These are phyloP conservation scores for Fusarium keratoplasticum DNA, from an alignment of 2,329 filamentous ascomycete species.

Conservation along the genomic window DNA sequence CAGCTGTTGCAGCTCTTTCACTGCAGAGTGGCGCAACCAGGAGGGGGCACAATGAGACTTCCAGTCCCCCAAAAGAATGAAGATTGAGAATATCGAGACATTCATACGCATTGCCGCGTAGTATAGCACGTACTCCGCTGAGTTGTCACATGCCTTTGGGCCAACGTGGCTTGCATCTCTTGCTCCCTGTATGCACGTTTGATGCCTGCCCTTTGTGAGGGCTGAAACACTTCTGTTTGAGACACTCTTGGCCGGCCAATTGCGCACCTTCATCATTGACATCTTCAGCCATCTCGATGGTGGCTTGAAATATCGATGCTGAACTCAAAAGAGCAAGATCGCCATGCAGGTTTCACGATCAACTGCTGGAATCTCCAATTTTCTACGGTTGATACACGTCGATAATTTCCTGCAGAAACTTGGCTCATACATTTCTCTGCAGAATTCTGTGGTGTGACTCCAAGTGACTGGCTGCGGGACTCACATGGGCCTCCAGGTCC, in stretches of 20 bases:
- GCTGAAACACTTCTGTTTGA: background rate
- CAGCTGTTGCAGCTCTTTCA: background rate
- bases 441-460: background rate
- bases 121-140: background rate
- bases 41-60: background rate
- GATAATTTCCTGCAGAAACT: background rate
- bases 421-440: background rate
- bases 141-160: background rate
- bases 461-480: background rate
- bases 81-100: no score
- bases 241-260: background rate
- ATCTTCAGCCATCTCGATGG: background rate
- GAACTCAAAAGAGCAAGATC: background rate
- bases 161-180: background rate
- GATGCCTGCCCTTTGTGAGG: background rate
- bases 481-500: no score
- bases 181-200: background rate
- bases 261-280: background rate
- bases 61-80: background rate
- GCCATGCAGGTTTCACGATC: background rate
- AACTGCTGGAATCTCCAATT: no score
- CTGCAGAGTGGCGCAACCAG: background rate
- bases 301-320: background rate
- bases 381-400: no score
- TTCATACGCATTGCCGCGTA: no score